Evolutionary conservation across 1,139 yeast genomes (phyloP), one percentile per base, ranked within the genome.

Genomic region (Groenewaldozyma sp.): DNA sequence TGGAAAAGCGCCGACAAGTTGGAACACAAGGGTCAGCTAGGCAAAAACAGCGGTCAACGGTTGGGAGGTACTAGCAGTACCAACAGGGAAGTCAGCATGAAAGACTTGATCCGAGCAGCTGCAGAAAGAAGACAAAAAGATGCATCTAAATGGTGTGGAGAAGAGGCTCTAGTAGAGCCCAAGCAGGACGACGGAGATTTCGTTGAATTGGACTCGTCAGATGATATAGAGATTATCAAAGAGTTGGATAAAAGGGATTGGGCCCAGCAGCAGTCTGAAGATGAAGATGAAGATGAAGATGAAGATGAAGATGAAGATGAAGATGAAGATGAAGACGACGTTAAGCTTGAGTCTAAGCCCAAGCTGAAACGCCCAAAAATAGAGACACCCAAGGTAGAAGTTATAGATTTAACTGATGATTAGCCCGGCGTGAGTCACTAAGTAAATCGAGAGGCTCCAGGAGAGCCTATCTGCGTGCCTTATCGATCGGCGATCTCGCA

Each of bases 101-200:
- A 75, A 37, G 73, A 68, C 28, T 62, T 78, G 49, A 74, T 79
- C 35, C 63, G 77, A 4, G 69, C 67, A 42, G 94, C 95, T 1
- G 83, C 93, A 0, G 78, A 78, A 45, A 60, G 82, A 46, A 62
- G 95, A 41, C 56, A 68, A 6, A 54, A 60, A 16, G 91, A 81
- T 53, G n/a, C n/a, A n/a, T 61, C 71, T 4, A 73, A 73, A 47
- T 71, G 77, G 72, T 82, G 91, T 49, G 63, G 41, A 49, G 24
- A 38, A 24, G 26, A 22, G 11, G 26, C 26, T 7, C 10, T 7
- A 22, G 26, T 22, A 7, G 33, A 24, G 17, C 17, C 36, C 20
- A 38, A 40, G 21, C 43, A 42, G 37, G 48, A 46, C 6, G 41
- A 38, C 9, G 26, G 26, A 22, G 26, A 22, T 7, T 22, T 22